A percentile compares a stretch with the other conserved stretches of the same genome.
These are phyloP conservation scores for Scheffersomyces spartinae DNA, from an alignment of 805 yeast genomes.

Conservation along the genomic window DNA sequence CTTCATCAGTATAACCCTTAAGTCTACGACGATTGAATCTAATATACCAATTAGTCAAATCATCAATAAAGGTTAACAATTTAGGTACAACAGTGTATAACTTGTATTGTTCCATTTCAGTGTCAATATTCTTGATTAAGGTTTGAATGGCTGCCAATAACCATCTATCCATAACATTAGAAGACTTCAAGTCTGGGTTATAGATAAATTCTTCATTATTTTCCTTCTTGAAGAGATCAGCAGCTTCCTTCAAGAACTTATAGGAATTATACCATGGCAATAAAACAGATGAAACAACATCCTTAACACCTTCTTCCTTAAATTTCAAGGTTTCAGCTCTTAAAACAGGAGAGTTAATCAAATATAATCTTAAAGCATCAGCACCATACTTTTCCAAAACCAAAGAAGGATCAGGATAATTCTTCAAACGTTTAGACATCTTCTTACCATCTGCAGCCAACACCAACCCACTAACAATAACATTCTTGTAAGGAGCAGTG, in stretches of 20 bases:
- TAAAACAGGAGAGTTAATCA: conserved; percentile 94
- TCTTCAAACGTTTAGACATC: conserved; percentile 97
- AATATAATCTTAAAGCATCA: conserved; percentile 89
- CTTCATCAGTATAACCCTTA: conserved; percentile 74
- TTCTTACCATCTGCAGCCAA: conserved; percentile 97
- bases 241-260: conserved; percentile 93
- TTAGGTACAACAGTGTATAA: conserved; percentile 95
- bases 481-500: conserved; percentile 88
- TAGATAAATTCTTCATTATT: conserved; percentile 60
- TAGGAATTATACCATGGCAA: conserved; percentile 98
- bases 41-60: conserved; percentile 97
- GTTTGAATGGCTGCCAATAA: conserved; percentile 93
- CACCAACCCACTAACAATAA: conserved; percentile 92
- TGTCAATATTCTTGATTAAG: conserved; percentile 72
- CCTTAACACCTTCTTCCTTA: conserved; percentile 98
- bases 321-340: conserved; percentile 94
- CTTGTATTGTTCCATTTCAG: conserved; percentile 83
- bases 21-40: conserved; percentile 96
- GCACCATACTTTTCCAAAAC: conserved; percentile 90
- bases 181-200: conserved; percentile 52
- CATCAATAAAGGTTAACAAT: conserved; percentile 78
- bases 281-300: conserved; percentile 89
- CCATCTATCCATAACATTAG: conserved; percentile 97
- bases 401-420: conserved; percentile 88
- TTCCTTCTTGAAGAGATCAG: conserved; percentile 71